A percentile compares a stretch with the other conserved stretches of the same genome.
phyloP scores from a whole-genome alignment of 345 rosid genomes.

The Raphanus sativus region DNA sequence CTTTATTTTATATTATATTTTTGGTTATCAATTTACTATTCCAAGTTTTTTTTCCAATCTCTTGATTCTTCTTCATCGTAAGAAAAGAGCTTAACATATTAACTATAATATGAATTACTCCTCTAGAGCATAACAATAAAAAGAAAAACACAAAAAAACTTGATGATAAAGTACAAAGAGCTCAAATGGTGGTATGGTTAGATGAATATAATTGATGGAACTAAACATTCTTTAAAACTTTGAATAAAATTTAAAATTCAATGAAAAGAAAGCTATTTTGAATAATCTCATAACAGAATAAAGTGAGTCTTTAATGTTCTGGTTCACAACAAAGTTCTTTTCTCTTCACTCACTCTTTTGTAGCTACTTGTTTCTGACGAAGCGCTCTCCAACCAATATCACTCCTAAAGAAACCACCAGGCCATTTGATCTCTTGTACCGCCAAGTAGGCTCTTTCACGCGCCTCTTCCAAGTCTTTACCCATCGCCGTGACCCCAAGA shows the following conservation, averaged over 20 bases:
- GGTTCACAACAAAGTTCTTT: background rate
- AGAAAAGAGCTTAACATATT: no score
- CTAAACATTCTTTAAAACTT: background rate
- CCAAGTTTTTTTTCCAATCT: background rate
- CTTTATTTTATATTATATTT: background rate
- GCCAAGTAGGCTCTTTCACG: constrained; percentile 67
- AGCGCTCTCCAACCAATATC: constrained; percentile 98
- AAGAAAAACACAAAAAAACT: background rate
- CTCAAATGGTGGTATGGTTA: no score
- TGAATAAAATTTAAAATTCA: background rate
- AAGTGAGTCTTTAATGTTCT: background rate
- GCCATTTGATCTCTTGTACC: constrained; percentile 75
- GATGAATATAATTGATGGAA: background rate
- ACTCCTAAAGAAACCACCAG: constrained; percentile 73
- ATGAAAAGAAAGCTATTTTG: background rate
- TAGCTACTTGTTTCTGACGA: constrained; percentile 44
- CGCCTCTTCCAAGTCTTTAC: constrained; percentile 78
- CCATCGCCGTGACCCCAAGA: constrained; percentile 85
- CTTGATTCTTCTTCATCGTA: no score
- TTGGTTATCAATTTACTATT: background rate
- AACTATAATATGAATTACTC: no score
- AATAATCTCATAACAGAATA: background rate
- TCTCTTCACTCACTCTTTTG: constrained; percentile 16
- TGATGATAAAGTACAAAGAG: no score
- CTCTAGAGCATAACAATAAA: background rate